Evolutionary conservation across 2,329 filamentous ascomycete species (phyloP), one percentile per base, ranked within the genome.

Genomic region (Pyricularia pennisetigena): DNA sequence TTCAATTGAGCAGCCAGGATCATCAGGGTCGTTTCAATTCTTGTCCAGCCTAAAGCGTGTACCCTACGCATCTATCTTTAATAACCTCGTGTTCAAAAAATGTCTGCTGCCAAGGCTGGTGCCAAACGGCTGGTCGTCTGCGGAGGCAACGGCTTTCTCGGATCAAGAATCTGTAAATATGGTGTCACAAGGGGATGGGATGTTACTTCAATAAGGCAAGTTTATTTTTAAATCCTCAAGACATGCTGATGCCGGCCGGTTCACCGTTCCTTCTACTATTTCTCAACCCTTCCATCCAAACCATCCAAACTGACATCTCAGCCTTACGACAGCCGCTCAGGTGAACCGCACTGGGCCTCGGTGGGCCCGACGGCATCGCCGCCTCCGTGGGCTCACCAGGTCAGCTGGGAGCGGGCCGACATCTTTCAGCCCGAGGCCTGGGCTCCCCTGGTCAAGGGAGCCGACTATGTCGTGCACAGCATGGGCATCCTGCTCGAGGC

Each of bases 401-500:
- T 99, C 5, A 85, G 88, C 71, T 98, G 95, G 95, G 90, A 93
- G 73, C 89, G 89, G 72, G 94, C 90, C 74, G 92, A 98, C 79
- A 90, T 98, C 72, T 86, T 99, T 70, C 87, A 90, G 70, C 94
- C 95, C 0, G 82, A 86, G 0, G 91, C 91, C 23, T 99, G 97
- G 80, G 86, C 86, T 9, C 82, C 89, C 0, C 86, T 94, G 65
- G 86, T 99, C 70, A 85, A 87, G 72, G 87, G 86, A 68, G 92
- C 93, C 70, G 88, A 93, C 77, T 94, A 89, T 68, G 94, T 98
- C 29, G 90, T 99, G 64, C 95, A 99, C 83, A 93, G 86, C 75
- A 94, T 98, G 90, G 95, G 95, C 10, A 97, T 99, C 74, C 85
- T 99, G 23, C 86, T 99, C 10, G 95, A 99, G 82, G 93, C 94